phyloP scores from a whole-genome alignment of 1,284 basidiomycete species.

The Somion occarium region DNA sequence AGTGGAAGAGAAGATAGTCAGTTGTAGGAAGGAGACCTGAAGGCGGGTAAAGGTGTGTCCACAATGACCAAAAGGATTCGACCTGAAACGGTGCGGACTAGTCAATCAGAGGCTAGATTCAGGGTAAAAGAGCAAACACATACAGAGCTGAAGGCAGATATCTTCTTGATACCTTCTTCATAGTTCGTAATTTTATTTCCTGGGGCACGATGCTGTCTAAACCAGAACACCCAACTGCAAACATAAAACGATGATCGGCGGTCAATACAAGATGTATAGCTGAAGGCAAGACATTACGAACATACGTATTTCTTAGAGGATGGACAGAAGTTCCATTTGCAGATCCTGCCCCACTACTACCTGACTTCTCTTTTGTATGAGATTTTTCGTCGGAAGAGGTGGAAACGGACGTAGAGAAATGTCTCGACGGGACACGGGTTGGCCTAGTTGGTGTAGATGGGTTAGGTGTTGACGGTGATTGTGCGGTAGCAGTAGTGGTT shows the following conservation, averaged over 20 bases:
- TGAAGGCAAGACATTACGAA: constrained; percentile 42
- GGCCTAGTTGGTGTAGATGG: constrained; percentile 24
- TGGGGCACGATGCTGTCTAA: constrained; percentile 76
- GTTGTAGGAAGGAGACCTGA: constrained; percentile 73
- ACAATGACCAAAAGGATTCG: constrained; percentile 82
- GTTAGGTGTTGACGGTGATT: constrained; percentile 19
- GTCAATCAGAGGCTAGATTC: too few species aligned
- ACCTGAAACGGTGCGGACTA: too few species aligned
- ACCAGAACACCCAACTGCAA: constrained; percentile 80
- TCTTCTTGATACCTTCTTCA: constrained; percentile 84
- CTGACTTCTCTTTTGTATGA: constrained; percentile 37
- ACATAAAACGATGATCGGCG: background rate
- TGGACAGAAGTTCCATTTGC: constrained; percentile 44
- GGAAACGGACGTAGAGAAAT: constrained; percentile 67
- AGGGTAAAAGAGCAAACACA: constrained; percentile 20
- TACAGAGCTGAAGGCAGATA: constrained; percentile 73
- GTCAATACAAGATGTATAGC: constrained; percentile 18
- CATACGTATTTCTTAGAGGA: constrained; percentile 82
- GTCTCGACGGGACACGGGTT: constrained; percentile 46
- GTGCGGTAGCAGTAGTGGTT: constrained; percentile 12
- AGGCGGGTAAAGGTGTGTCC: constrained; percentile 75
- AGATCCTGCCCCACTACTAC: constrained; percentile 30
- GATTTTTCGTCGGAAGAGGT: constrained; percentile 38
- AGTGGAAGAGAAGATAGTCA: constrained; percentile 83
- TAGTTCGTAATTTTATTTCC: constrained; percentile 78